Percentiles rank a stretch among this genome's conserved stretches.
Evolutionary conservation across 805 yeast species (phyloP).

Genomic region (Pichia kluyveri): DNA sequence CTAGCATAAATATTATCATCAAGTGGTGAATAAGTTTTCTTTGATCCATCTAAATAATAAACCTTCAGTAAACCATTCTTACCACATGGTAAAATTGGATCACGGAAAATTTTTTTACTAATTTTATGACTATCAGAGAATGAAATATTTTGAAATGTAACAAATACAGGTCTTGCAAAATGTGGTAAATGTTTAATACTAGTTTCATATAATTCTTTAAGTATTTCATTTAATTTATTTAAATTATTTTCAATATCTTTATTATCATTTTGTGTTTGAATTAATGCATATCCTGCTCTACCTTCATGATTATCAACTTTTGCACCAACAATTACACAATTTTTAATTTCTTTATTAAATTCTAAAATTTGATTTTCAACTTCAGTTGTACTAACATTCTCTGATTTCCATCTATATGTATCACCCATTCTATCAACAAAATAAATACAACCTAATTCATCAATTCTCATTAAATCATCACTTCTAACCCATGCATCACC

Average conservation of each 20-base stretch:
- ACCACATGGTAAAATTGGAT: slow-evolving; percentile 65
- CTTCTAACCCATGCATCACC: slow-evolving; percentile 91
- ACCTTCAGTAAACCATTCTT: slow-evolving; percentile 47
- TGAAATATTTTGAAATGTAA: slow-evolving; percentile 59
- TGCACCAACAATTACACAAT: slow-evolving; percentile 82
- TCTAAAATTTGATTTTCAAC: slow-evolving; percentile 69
- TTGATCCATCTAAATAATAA: slow-evolving; percentile 52
- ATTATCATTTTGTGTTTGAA: slow-evolving; percentile 34
- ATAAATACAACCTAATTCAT: slow-evolving; percentile 59
- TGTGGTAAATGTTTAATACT: slow-evolving; percentile 50
- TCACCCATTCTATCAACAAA: slow-evolving; percentile 93
- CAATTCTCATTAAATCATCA: slow-evolving; percentile 73
- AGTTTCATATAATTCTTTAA: slow-evolving; percentile 30
- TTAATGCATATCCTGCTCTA: slow-evolving; percentile 83
- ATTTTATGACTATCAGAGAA: slow-evolving; percentile 79
- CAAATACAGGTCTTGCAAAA: slow-evolving; percentile 78
- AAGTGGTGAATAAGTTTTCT: slow-evolving; percentile 46
- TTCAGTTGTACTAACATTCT: slow-evolving; percentile 88
- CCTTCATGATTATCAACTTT: slow-evolving; percentile 86
- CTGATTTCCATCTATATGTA: slow-evolving; percentile 94
- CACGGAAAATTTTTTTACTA: slow-evolving; percentile 57
- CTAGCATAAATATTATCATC: slow-evolving; percentile 47
- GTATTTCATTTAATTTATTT: slow-evolving; percentile 24
- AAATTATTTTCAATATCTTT: slow-evolving; percentile 16
- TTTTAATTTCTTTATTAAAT: slow-evolving; percentile 34